A percentile compares a stretch with the other conserved stretches of the same genome.
phyloP scores from a whole-genome alignment of 1,139 yeast genomes.

The Suzukiozyma palmioleophila region DNA sequence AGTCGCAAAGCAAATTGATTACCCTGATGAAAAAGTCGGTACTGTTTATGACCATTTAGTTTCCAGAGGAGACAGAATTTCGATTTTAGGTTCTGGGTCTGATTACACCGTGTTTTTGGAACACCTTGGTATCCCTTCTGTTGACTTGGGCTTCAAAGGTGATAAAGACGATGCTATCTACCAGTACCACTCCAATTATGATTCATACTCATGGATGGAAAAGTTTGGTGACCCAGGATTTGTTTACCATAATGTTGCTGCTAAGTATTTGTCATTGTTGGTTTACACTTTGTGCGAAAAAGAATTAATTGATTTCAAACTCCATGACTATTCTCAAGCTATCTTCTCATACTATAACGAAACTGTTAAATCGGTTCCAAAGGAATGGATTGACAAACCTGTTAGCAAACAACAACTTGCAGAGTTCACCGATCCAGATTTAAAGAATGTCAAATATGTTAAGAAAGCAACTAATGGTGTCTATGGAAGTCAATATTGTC shows the following conservation, averaged over 20 bases:
- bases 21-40: conserved; percentile 44
- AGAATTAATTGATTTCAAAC: conserved; percentile 43
- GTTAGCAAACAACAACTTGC: conserved; percentile 11
- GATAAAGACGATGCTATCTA: conserved; percentile 39
- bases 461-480: conserved; percentile 20
- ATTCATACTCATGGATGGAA: conserved; percentile 54
- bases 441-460: conserved; percentile 18
- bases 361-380: conserved; percentile 28
- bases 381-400: conserved; percentile 23
- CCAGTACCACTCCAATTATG: conserved; percentile 58
- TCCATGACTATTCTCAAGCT: conserved; percentile 33
- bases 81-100: conserved; percentile 42
- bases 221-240: conserved; percentile 53
- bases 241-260: conserved; percentile 49
- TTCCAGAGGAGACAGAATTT: conserved; percentile 30
- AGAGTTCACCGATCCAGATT: conserved; percentile 14
- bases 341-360: conserved; percentile 27
- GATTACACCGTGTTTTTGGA: conserved; percentile 46
- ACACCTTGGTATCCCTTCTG: conserved; percentile 44
- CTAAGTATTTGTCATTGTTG: conserved; percentile 56
- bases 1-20: conserved; percentile 30
- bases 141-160: conserved; percentile 32
- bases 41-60: conserved; percentile 60
- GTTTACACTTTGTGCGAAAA: conserved; percentile 50
- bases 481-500: conserved; percentile 18